These are phyloP conservation scores for Lupinus albus DNA, from an alignment of 306 rosid genomes.

Conservation along the genomic window DNA sequence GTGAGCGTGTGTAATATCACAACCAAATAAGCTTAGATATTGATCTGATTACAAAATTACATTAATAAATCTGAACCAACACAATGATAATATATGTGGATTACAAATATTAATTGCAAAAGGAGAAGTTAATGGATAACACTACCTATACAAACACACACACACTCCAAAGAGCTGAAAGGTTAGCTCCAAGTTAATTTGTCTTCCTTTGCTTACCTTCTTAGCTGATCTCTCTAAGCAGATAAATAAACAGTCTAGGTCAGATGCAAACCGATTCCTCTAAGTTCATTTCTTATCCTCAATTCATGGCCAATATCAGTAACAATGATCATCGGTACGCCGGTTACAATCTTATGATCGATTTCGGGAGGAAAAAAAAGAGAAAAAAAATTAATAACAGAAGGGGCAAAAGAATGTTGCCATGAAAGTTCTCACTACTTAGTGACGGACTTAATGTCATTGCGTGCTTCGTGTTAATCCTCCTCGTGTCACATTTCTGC, in stretches of 20 bases:
- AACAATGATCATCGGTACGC: slow-evolving; percentile 59
- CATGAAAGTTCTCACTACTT: slow-evolving; percentile 43
- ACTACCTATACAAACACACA: slow-evolving; percentile 91
- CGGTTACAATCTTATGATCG: slow-evolving; percentile 67
- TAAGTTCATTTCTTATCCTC: slow-evolving; percentile 40
- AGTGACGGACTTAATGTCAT: slow-evolving; percentile 54
- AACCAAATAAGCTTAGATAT: slow-evolving; percentile 61
- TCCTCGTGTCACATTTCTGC: slow-evolving; percentile 75
- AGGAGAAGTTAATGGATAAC: slow-evolving; percentile 38
- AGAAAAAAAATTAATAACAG: slow-evolving; percentile 37
- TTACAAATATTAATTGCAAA: slow-evolving; percentile 74
- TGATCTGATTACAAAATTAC: slow-evolving; percentile 70
- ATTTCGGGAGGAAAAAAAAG: slow-evolving; percentile 43
- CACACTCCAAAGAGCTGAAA: slow-evolving; percentile 68
- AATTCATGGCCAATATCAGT: slow-evolving; percentile 50
- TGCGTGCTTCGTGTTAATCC: slow-evolving; percentile 98
- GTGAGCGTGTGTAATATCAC: slow-evolving; percentile 43
- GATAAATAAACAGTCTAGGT: slow-evolving; percentile 70
- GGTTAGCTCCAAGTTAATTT: slow-evolving; percentile 85
- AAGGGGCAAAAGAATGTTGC: slow-evolving; percentile 50
- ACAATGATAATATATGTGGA: slow-evolving; percentile 79
- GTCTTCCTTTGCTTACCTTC: slow-evolving; percentile 53
- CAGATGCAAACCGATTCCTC: slow-evolving; percentile 76
- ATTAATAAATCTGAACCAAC: slow-evolving; percentile 85
- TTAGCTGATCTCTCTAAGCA: slow-evolving; percentile 66